Base-by-base conservation (phyloP, 176 grass and related monocot genomes). In the Pharus latifolius region DNA sequence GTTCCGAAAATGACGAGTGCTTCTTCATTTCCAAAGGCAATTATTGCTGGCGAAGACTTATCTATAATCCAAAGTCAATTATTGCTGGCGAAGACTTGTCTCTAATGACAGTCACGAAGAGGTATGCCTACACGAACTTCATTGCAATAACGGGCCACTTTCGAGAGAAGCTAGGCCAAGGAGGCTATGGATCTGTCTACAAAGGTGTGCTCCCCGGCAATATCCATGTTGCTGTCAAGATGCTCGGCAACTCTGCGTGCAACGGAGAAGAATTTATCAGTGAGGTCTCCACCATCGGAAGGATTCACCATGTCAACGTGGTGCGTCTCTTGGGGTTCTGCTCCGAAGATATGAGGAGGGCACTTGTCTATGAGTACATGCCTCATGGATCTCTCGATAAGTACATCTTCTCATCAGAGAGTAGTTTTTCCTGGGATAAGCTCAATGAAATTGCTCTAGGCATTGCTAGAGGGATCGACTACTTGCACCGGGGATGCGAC, bases 261-360 rank as follows among this genome's bases (percentile, higher is more conserved):
- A 60, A 81, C 1, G 88, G 84, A 31, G 88, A 92, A 40, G 88
- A 91, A 1, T 84, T 92, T 22, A 92, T 86, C 30, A 86, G 19
- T 1, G 82, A 89, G 32, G 82, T 89, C 0, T 48, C 77, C 11
- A 91, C 83, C 12, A 76, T 92, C 0, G 80, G 84, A 2, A 81
- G n/a, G 14, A 81, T 92, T 2, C 79, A 91, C 45, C 88, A 91
- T 3, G 29, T 80, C 0, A 88, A 92, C 28, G 60, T 92, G 2
- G 72, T 85, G 0, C 51, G 35, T 17, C 44, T 84, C 0, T 2
- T 85, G 0, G 84, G 84, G 0, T 92, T 84, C 27, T 88, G 68
- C 30, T 57, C 77, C 0, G 89, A 92, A 15, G 68, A 83, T 35
- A 58, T 17, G 12, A 78, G 38, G 0, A 66, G 73, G 15, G 67